These are phyloP conservation scores for Plasmodium yoelii DNA, from an alignment of 169 alveolate species.

Conservation along the genomic window DNA sequence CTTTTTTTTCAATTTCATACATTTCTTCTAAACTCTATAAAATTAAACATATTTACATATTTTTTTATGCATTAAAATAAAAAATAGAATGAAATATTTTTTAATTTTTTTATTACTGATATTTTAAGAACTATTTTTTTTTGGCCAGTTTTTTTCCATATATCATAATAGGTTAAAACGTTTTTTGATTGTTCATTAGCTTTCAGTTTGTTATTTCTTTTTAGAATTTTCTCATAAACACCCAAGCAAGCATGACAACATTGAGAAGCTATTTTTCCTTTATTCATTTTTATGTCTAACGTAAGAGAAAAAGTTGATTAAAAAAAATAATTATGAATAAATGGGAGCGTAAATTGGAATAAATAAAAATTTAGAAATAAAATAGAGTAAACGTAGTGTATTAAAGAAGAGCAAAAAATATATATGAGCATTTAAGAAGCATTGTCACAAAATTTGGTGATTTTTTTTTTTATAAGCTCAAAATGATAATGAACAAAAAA, in stretches of 20 bases:
- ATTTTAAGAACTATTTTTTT: slow-evolving; percentile 87
- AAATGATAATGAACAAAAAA: slow-evolving; percentile 2
- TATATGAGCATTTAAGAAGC: neutral
- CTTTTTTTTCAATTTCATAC: slow-evolving; percentile 83
- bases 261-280: slow-evolving; percentile 95
- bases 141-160: slow-evolving; percentile 82
- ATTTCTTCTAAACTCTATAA: slow-evolving; percentile 85
- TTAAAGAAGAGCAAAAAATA: neutral
- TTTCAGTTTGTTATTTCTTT: slow-evolving; percentile 46
- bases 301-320: neutral
- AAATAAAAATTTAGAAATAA: neutral
- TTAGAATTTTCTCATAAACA: slow-evolving; percentile 66
- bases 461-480: neutral
- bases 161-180: slow-evolving; percentile 38
- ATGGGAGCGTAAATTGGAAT: neutral
- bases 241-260: slow-evolving; percentile 92
- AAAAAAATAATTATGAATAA: neutral
- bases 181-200: slow-evolving; percentile 6
- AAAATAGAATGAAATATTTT: neutral
- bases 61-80: neutral
- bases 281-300: slow-evolving; percentile 92
- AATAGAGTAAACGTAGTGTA: neutral
- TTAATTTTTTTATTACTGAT: slow-evolving; percentile 48
- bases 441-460: neutral
- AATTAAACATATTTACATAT: neutral